phyloP scores from a whole-genome alignment of 169 alveolate species.

The Plasmodium coatneyi region DNA sequence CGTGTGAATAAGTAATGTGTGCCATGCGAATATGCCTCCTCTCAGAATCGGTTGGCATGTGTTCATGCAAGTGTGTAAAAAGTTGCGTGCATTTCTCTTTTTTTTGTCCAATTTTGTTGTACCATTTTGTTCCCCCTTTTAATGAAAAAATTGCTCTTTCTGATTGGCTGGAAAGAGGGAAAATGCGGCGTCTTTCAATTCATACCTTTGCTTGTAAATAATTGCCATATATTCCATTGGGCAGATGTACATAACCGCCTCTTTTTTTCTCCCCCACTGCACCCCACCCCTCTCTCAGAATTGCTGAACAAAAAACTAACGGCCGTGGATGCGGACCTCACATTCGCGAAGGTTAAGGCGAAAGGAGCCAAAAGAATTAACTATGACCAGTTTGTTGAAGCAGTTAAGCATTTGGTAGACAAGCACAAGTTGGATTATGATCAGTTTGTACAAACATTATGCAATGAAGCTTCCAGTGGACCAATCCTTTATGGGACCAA shows the following conservation, averaged over 20 bases:
- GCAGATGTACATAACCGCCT: background rate
- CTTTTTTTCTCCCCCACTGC: background rate
- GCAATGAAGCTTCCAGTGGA: constrained; percentile 84
- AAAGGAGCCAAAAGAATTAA: constrained; percentile 83
- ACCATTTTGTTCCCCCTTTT: background rate
- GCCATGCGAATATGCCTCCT: background rate
- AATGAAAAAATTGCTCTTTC: background rate
- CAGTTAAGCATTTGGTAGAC: constrained; percentile 79
- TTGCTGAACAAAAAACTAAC: constrained; percentile 85
- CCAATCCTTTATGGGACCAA: constrained; percentile 91
- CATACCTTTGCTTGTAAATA: background rate
- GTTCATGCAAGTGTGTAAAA: background rate
- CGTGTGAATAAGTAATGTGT: background rate
- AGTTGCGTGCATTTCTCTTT: background rate
- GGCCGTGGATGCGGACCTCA: constrained; percentile 87
- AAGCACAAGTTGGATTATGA: constrained; percentile 75
- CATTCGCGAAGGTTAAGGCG: constrained; percentile 86
- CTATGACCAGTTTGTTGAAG: constrained; percentile 80
- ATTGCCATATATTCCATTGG: background rate
- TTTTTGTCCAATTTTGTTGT: background rate
- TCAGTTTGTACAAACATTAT: constrained; percentile 55
- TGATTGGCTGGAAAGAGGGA: background rate
- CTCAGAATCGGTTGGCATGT: background rate
- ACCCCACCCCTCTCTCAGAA: constrained; percentile 10
- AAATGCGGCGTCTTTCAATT: background rate